Conservation (phyloP, 2,329 filamentous ascomycete species). For the Arthrobotrys entomopaga region DNA sequence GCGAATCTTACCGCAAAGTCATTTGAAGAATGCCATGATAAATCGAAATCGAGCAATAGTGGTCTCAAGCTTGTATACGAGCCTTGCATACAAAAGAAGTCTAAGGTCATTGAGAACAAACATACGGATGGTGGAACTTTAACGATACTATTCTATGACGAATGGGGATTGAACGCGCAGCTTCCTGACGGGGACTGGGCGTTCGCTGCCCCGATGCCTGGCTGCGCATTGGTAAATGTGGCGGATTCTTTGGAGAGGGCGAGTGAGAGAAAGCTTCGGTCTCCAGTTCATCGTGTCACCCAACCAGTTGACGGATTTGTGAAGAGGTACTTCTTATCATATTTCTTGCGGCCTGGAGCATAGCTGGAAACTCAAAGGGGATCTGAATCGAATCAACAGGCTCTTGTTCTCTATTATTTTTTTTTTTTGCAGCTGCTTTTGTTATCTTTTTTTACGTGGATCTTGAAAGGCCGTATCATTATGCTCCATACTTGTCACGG, state of each 20-base stretch:
- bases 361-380: not conserved
- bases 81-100: slow-evolving; percentile 23
- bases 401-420: too few species aligned
- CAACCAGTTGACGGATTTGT: slow-evolving; percentile 40
- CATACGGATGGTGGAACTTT: slow-evolving; percentile 45
- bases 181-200: slow-evolving; percentile 35
- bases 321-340: slow-evolving; percentile 41
- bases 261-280: slow-evolving; percentile 26
- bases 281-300: slow-evolving; percentile 42
- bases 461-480: too few species aligned
- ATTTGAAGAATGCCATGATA: slow-evolving; percentile 29
- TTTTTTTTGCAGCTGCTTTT: too few species aligned
- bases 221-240: slow-evolving; percentile 39
- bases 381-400: not conserved
- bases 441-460: too few species aligned
- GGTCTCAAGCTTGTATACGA: slow-evolving; percentile 41
- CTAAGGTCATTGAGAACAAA: slow-evolving; percentile 37
- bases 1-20: slow-evolving; percentile 1
- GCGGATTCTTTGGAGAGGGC: slow-evolving; percentile 38
- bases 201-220: slow-evolving; percentile 19
- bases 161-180: slow-evolving; percentile 42
- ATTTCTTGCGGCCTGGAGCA: slow-evolving; percentile 41
- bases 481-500: too few species aligned
- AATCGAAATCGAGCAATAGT: slow-evolving; percentile 24
- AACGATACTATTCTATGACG: slow-evolving; percentile 34